Evolutionary conservation across 2,329 filamentous ascomycete species (phyloP).

Genomic region (Mycosphaerella sp.): DNA sequence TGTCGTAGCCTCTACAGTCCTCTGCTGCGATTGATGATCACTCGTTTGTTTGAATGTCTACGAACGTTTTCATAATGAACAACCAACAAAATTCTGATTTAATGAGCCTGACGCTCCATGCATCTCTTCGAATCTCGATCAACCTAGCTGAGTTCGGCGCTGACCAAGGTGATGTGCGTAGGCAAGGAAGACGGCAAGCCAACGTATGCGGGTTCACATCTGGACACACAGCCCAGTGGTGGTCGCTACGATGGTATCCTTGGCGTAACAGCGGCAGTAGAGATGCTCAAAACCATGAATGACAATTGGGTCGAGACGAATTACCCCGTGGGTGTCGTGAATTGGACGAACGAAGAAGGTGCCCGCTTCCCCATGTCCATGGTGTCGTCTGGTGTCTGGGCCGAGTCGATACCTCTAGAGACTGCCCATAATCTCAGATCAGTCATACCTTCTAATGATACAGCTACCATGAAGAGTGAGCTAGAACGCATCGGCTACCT

Average conservation of each 20-base stretch:
- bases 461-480: slow-evolving; percentile 60
- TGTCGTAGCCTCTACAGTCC: background rate
- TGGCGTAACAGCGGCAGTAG: slow-evolving; percentile 65
- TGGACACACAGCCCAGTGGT: slow-evolving; percentile 52
- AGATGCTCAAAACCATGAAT: slow-evolving; percentile 62
- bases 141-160: background rate
- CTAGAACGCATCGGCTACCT: slow-evolving; percentile 67
- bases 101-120: background rate
- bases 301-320: slow-evolving; percentile 64
- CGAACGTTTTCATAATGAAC: background rate
- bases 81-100: background rate
- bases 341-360: slow-evolving; percentile 80
- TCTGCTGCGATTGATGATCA: background rate
- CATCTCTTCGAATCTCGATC: background rate
- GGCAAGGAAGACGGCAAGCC: slow-evolving; percentile 44
- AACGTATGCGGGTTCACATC: slow-evolving; percentile 41
- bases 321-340: slow-evolving; percentile 66
- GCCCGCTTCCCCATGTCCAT: slow-evolving; percentile 72
- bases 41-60: background rate
- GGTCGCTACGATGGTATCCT: slow-evolving; percentile 73
- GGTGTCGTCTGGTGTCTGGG: slow-evolving; percentile 71
- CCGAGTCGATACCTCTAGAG: slow-evolving; percentile 57
- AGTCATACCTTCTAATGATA: slow-evolving; percentile 50
- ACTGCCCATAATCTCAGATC: slow-evolving; percentile 57
- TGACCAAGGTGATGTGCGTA: background rate